A percentile compares a stretch with the other conserved stretches of the same genome.
phyloP scores from a whole-genome alignment of 495 filamentous ascomycete genomes.

The Aspergillus wentii region DNA sequence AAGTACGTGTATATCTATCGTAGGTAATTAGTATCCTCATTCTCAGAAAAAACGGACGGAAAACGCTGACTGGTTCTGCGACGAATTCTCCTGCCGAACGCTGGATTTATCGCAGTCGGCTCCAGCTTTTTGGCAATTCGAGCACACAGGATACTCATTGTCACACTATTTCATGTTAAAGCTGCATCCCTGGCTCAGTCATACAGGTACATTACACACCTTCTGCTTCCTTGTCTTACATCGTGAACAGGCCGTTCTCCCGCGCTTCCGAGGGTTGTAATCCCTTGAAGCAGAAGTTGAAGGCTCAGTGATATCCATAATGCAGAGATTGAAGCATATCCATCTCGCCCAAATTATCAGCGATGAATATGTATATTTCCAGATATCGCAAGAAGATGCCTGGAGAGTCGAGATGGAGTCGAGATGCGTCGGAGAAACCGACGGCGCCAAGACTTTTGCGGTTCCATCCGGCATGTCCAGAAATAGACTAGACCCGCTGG shows the following conservation, averaged over 20 bases:
- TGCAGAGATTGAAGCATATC: no score
- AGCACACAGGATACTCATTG: slow-evolving; percentile 42
- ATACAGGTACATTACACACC: slow-evolving; percentile 14
- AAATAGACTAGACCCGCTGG: no score
- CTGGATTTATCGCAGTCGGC: slow-evolving; percentile 44
- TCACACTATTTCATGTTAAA: slow-evolving; percentile 26
- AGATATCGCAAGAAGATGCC: background rate
- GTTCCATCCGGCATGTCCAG: no score
- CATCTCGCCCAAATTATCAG: no score
- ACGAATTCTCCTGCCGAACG: slow-evolving; percentile 37
- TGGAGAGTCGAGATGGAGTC: background rate
- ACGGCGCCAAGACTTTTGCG: no score
- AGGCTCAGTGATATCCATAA: slow-evolving; percentile 10
- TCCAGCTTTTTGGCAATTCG: slow-evolving; percentile 47
- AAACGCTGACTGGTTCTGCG: slow-evolving; percentile 34
- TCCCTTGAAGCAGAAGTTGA: slow-evolving; percentile 16
- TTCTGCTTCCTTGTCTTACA: slow-evolving; percentile 51
- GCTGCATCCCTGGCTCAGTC: background rate
- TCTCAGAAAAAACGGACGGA: slow-evolving; percentile 2
- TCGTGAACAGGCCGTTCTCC: slow-evolving; percentile 46
- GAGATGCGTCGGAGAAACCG: background rate
- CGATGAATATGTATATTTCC: no score
- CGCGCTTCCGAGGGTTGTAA: slow-evolving; percentile 46
- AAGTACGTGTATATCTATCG: slow-evolving; percentile 39
- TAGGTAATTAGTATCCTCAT: background rate